These are phyloP conservation scores for Debaryomyces singareniensis DNA, from an alignment of 1,139 yeast species.

Conservation along the genomic window DNA sequence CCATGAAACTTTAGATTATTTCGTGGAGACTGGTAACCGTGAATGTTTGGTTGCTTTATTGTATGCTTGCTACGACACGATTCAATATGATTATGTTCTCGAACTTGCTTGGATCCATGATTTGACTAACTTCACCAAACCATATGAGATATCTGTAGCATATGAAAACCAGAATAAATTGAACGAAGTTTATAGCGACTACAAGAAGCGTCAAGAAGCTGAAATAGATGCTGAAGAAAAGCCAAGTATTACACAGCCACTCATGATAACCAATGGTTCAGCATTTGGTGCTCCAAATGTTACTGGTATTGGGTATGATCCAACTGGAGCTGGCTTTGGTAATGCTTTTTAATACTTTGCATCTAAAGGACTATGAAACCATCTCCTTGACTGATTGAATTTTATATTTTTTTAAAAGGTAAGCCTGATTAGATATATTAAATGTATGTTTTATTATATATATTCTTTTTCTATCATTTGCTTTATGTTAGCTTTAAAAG, in stretches of 20 bases:
- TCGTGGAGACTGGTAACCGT: slow-evolving; percentile 94
- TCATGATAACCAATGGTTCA: slow-evolving; percentile 63
- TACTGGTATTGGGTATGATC: slow-evolving; percentile 48
- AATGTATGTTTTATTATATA: slow-evolving; percentile 4
- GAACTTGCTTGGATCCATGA: slow-evolving; percentile 90
- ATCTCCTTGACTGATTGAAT: background rate
- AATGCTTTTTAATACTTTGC: slow-evolving; percentile 35
- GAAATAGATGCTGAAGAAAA: slow-evolving; percentile 50
- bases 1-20: slow-evolving; percentile 82
- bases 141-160: slow-evolving; percentile 78
- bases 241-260: slow-evolving; percentile 42
- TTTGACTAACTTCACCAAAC: slow-evolving; percentile 74
- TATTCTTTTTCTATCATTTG: slow-evolving; percentile 7
- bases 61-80: slow-evolving; percentile 76
- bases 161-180: slow-evolving; percentile 71
- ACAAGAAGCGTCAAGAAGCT: slow-evolving; percentile 61
- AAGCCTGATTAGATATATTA: too few species aligned
- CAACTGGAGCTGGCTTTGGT: slow-evolving; percentile 66
- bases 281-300: slow-evolving; percentile 16
- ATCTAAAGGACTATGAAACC: too few species aligned
- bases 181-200: slow-evolving; percentile 61
- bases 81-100: slow-evolving; percentile 76
- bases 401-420: slow-evolving; percentile 2
- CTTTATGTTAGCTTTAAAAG: slow-evolving; percentile 11
- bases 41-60: slow-evolving; percentile 92